Conservation (phyloP, 2,329 filamentous ascomycete species). For the Dactylellina haptotyla region DNA sequence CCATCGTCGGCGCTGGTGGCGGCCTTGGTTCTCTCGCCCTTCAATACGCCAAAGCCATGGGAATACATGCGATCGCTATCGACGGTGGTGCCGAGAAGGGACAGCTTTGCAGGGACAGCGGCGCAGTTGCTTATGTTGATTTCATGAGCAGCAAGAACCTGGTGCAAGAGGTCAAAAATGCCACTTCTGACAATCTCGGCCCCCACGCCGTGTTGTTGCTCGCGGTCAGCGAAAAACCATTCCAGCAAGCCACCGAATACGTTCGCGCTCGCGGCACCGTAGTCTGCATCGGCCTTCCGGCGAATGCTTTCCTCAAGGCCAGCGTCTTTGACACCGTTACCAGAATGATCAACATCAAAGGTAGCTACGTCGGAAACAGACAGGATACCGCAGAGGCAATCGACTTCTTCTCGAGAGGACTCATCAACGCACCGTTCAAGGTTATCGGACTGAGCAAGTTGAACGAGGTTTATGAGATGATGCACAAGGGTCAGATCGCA, state of each 20-base stretch:
- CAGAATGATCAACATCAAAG: conserved; percentile 90
- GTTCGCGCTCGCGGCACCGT: conserved; percentile 83
- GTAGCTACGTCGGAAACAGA: conserved; percentile 92
- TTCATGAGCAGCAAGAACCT: conserved; percentile 80
- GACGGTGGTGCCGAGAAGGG: conserved; percentile 85
- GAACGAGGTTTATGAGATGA: conserved; percentile 67
- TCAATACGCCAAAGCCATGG: conserved; percentile 93
- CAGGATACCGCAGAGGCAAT: conserved; percentile 87
- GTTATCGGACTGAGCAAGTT: conserved; percentile 81
- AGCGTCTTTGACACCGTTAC: conserved; percentile 90
- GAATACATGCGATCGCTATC: conserved; percentile 80
- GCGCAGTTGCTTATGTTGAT: conserved; percentile 80
- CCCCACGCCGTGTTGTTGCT: conserved; percentile 88
- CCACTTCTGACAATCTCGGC: conserved; percentile 81
- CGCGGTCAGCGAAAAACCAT: conserved; percentile 87
- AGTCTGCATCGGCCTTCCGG: conserved; percentile 88
- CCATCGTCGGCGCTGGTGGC: conserved; percentile 86
- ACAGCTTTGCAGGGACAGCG: conserved; percentile 74
- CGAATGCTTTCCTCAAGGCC: conserved; percentile 79
- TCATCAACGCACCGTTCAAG: conserved; percentile 91
- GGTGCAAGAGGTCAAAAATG: conserved; percentile 83
- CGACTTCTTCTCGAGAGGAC: conserved; percentile 84
- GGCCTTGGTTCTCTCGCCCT: conserved; percentile 72
- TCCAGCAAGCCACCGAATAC: conserved; percentile 92
- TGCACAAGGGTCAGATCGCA: conserved; percentile 74